A percentile compares a stretch with the other conserved stretches of the same genome.
Evolutionary conservation across 768 basidiomycete species (phyloP).

Genomic region (Ramaria rubella): DNA sequence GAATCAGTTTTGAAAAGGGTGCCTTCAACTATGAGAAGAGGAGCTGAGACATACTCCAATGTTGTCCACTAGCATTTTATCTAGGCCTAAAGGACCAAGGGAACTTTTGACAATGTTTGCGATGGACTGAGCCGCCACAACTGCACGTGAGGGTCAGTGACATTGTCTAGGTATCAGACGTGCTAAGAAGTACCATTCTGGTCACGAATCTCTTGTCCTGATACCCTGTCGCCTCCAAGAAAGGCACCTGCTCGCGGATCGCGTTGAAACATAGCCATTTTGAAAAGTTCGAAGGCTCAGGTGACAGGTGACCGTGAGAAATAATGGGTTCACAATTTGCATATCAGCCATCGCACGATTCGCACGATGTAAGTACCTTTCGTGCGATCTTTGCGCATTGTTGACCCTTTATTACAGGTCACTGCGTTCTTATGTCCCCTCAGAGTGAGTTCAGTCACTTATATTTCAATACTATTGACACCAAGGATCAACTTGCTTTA

Average conservation of each 20-base stretch:
- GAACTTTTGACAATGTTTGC: conserved; percentile 98
- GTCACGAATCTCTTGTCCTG: conserved; percentile 93
- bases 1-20: neutral
- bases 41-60: conserved; percentile 63
- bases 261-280: conserved; percentile 68
- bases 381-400: no score
- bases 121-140: conserved; percentile 91
- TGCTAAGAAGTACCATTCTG: conserved; percentile 68
- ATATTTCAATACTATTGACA: no score
- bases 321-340: no score
- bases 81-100: conserved; percentile 88
- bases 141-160: conserved; percentile 34
- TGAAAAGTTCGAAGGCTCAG: neutral
- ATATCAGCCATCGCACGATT: no score
- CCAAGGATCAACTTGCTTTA: no score
- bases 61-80: conserved; percentile 97
- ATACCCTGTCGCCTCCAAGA: conserved; percentile 87
- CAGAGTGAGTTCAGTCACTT: no score
- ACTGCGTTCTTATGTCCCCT: no score
- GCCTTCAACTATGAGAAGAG: no score
- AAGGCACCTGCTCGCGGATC: conserved; percentile 90
- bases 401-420: no score
- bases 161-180: neutral
- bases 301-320: neutral
- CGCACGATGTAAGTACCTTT: no score